Conservation (phyloP, 2,329 filamentous ascomycete species). For the Neospermospora avenae region DNA sequence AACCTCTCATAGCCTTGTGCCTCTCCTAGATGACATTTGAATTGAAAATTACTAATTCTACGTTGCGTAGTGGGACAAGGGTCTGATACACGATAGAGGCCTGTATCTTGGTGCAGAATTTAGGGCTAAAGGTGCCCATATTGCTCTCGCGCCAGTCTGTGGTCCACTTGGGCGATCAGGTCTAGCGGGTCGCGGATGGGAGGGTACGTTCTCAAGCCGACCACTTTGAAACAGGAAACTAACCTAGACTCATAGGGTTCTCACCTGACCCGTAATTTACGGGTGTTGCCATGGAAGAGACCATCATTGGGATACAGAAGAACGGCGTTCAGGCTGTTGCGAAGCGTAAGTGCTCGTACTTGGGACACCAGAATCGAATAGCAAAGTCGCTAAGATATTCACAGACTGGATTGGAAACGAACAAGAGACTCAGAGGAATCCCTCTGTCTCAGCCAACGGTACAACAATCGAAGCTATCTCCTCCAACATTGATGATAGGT, state of each 20-base stretch:
- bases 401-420: conserved; percentile 46
- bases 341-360: conserved; percentile 24
- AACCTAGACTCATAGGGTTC: conserved; percentile 20
- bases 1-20: too few relatives aligned
- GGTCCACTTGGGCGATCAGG: conserved; percentile 48
- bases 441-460: conserved; percentile 48
- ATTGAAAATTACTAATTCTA: too few relatives aligned
- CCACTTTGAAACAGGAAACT: background rate
- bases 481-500: conserved; percentile 68
- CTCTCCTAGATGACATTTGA: too few relatives aligned
- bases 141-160: conserved; percentile 54
- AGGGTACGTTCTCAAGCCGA: conserved; percentile 4
- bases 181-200: conserved; percentile 43
- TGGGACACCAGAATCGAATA: too few relatives aligned
- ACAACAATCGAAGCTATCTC: conserved; percentile 57
- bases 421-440: conserved; percentile 50
- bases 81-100: conserved; percentile 51
- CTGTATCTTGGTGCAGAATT: conserved; percentile 55
- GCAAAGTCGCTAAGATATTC: background rate
- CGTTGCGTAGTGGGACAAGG: conserved; percentile 51
- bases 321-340: conserved; percentile 37
- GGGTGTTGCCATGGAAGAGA: conserved; percentile 34
- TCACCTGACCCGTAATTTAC: conserved; percentile 36
- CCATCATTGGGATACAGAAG: conserved; percentile 36
- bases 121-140: conserved; percentile 70